Base-by-base conservation (phyloP, 495 filamentous ascomycete species). In the Penicillium simplicissimum region DNA sequence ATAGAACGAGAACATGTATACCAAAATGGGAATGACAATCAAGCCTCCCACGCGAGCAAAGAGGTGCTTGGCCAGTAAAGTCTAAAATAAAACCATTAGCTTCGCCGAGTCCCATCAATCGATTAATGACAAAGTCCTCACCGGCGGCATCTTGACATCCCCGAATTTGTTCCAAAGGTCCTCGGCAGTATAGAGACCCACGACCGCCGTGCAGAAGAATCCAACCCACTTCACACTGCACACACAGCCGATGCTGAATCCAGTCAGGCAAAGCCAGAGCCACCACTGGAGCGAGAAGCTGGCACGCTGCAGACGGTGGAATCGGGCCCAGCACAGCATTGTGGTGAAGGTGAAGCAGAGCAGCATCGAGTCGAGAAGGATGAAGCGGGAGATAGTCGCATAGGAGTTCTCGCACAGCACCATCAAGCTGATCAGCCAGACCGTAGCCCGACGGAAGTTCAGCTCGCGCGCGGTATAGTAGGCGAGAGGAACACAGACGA, bases 161-260 rank as follows among this genome's bases (percentile, higher is more conserved):
- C 95, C 95, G 74, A 98, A 98, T 76, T 98, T 98, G 72, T 90
- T 94, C 95, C 95, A 98, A 25, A 98, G 80, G 71, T 98, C 96
- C 74, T 98, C 96, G 68, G 93, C 84, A 0, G 95, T 98, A 78
- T 98, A 98, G 7, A 98, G 79, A 42, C 95, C 95, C 64, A 98
- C 93, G 40, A 98, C 81, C 19, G 94, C 92, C 36, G 96, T 98
- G 71, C 89, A 89, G 72, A 98, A 98, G 59, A 96, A 81, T 2
- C 95, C 95, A 62, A 98, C 95, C 83, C 96, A 96, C 78, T 98
- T 98, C 68, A 98, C 93, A 70, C 95, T 98, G 76, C 90, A 95
- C 42, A 98, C 95, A 71, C 96, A 98, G 49, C 95, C 95, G 70
- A 98, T 96, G 71, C 91, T 97, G 21, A 97, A 72, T 37, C 95